Percentiles rank a stretch among this genome's conserved stretches.
phyloP scores from a whole-genome alignment of 2,329 filamentous ascomycete genomes.

The Calonectria henricotiae region DNA sequence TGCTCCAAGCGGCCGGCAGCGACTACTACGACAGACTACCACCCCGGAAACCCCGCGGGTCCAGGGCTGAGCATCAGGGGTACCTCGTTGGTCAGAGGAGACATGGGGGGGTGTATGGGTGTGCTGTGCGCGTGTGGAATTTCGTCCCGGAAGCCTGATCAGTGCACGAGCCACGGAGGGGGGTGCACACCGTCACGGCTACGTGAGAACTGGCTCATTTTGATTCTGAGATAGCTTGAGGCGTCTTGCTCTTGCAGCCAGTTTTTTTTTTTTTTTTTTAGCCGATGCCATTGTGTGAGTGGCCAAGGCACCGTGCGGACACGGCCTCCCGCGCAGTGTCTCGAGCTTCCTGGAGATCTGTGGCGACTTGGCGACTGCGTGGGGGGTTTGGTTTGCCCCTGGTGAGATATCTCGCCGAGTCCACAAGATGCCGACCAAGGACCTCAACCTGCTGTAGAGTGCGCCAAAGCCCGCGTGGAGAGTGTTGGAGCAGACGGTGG shows the following conservation, averaged over 20 bases:
- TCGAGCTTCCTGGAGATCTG: constrained; percentile 33
- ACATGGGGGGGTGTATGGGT: constrained; percentile 33
- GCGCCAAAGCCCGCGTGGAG: constrained; percentile 42
- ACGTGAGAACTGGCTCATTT: constrained; percentile 38
- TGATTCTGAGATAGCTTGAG: constrained; percentile 31
- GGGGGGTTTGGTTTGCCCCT: constrained; percentile 39
- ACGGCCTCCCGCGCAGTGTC: constrained; percentile 23
- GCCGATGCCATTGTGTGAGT: neutral
- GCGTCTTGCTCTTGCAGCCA: constrained; percentile 33
- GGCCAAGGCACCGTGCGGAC: constrained; percentile 23
- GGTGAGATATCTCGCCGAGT: constrained; percentile 40
- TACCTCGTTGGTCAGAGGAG: constrained; percentile 40
- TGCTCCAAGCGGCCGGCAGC: constrained; percentile 44
- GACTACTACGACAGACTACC: constrained; percentile 40
- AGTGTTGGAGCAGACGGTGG: constrained; percentile 43
- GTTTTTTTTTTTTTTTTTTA: neutral
- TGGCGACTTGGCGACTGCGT: constrained; percentile 32
- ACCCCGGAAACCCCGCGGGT: constrained; percentile 39
- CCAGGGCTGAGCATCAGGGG: constrained; percentile 38
- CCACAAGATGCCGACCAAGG: constrained; percentile 23
- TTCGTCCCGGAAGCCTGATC: constrained; percentile 40
- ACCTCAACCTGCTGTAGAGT: neutral
- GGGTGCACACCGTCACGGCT: constrained; percentile 45
- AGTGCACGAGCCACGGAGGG: constrained; percentile 36
- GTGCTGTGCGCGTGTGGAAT: constrained; percentile 29